Evolutionary conservation across 2,329 filamentous ascomycete genomes (phyloP).

Genomic region (Daldinia eschscholtzii): DNA sequence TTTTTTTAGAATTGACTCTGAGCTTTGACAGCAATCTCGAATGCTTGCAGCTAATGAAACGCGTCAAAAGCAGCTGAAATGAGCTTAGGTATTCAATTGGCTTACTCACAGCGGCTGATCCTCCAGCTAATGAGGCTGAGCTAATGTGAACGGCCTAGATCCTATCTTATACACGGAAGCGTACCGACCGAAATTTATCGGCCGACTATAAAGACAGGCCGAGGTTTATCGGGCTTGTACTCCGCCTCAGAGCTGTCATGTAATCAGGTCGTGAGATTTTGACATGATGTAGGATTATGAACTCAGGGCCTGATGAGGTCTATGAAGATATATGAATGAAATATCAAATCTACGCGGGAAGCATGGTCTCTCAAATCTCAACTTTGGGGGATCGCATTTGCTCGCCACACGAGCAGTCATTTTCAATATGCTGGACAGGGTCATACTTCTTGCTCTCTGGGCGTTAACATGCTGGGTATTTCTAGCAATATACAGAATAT

Average conservation of each 20-base stretch:
- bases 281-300: neutral
- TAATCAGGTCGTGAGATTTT: constrained; percentile 3
- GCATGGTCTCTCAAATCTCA: neutral
- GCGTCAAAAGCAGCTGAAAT: neutral
- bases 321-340: constrained; percentile 12
- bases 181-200: constrained; percentile 13
- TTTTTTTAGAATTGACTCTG: constrained; percentile 7
- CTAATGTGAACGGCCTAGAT: neutral
- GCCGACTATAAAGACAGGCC: constrained; percentile 3
- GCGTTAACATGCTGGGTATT: constrained; percentile 1
- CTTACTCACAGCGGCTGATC: constrained; percentile 2
- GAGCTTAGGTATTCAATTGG: neutral
- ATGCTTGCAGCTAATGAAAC: neutral
- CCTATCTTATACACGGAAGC: neutral
- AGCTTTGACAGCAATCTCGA: neutral
- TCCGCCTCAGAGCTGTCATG: constrained; percentile 1
- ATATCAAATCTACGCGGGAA: constrained; percentile 9
- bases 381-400: neutral
- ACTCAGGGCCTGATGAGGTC: neutral
- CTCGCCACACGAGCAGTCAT: neutral
- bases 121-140: constrained; percentile 10
- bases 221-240: constrained; percentile 4
- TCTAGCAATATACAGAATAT: constrained; percentile 13
- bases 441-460: neutral
- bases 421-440: constrained; percentile 10